phyloP scores from a whole-genome alignment of 2,329 filamentous ascomycete species.

The Aureobasidium sp. region DNA sequence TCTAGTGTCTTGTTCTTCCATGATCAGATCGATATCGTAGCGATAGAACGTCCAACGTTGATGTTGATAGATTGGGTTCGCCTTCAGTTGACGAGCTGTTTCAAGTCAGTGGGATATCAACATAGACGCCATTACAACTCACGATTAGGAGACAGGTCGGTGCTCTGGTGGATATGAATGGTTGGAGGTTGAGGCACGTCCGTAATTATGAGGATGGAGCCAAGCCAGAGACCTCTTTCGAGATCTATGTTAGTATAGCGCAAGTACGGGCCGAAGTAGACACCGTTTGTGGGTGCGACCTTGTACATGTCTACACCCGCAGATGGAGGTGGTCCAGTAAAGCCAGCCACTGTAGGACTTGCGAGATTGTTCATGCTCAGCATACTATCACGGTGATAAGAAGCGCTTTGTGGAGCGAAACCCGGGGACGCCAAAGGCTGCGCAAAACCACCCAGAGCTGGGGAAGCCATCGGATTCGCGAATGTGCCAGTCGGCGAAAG shows the following conservation, averaged over 20 bases:
- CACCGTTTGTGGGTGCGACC: conserved; percentile 84
- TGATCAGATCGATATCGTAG: conserved; percentile 83
- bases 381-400: conserved; percentile 63
- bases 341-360: conserved; percentile 71
- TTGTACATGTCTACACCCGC: conserved; percentile 93
- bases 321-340: conserved; percentile 78
- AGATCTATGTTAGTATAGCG: conserved; percentile 97
- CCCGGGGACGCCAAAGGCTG: conserved; percentile 71
- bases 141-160: conserved; percentile 83
- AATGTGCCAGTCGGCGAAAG: conserved; percentile 66
- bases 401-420: conserved; percentile 73
- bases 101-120: conserved; percentile 27
- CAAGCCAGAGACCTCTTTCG: conserved; percentile 82
- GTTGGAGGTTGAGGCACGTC: conserved; percentile 89
- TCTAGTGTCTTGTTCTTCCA: conserved; percentile 76
- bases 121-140: background rate
- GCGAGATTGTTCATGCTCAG: conserved; percentile 70
- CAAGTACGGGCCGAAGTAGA: conserved; percentile 95
- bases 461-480: conserved; percentile 39
- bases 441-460: conserved; percentile 42
- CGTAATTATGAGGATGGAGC: conserved; percentile 87
- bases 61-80: conserved; percentile 77
- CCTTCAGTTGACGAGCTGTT: conserved; percentile 61
- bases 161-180: conserved; percentile 86
- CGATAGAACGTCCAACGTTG: conserved; percentile 94